Percentiles rank a stretch among this genome's conserved stretches.
phyloP scores from a whole-genome alignment of 2,329 filamentous ascomycete species.

The Claviceps spartinae region DNA sequence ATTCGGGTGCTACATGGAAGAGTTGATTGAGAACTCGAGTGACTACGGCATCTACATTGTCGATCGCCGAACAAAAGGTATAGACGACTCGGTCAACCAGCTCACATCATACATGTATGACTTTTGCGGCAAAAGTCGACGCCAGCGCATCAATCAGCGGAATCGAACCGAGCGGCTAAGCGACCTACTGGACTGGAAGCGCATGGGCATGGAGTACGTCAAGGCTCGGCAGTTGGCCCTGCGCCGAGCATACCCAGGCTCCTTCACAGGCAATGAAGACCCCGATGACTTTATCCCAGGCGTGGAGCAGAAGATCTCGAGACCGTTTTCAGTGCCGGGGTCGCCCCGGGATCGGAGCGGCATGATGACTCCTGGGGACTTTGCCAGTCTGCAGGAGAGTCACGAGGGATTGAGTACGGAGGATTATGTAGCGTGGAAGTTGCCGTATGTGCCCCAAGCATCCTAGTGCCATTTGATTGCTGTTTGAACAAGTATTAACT shows the following conservation, averaged over 20 bases:
- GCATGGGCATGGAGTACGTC: constrained; percentile 98
- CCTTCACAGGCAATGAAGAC: constrained; percentile 68
- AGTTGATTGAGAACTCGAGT: constrained; percentile 91
- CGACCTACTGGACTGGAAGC: constrained; percentile 95
- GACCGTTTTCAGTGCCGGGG: constrained; percentile 86
- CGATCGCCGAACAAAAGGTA: constrained; percentile 84
- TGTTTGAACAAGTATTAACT: neutral
- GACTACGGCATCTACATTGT: constrained; percentile 99
- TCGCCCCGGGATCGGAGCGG: constrained; percentile 81
- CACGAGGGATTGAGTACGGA: constrained; percentile 87
- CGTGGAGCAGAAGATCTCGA: constrained; percentile 86
- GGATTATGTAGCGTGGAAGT: constrained; percentile 95
- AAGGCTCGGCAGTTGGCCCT: constrained; percentile 91
- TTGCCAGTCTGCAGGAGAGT: constrained; percentile 89
- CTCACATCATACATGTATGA: constrained; percentile 80
- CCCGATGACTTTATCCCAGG: constrained; percentile 86
- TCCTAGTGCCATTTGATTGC: neutral
- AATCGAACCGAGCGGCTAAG: constrained; percentile 92
- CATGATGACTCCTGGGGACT: constrained; percentile 99
- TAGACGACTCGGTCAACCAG: constrained; percentile 96
- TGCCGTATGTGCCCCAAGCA: constrained; percentile 59
- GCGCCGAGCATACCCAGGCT: constrained; percentile 77
- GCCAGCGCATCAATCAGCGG: constrained; percentile 96
- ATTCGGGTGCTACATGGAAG: constrained; percentile 99
- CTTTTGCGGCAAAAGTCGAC: constrained; percentile 81